These are phyloP conservation scores for Coemansia sp. DNA, from an alignment of 192 early-diverging fungal species.

Conservation along the genomic window DNA sequence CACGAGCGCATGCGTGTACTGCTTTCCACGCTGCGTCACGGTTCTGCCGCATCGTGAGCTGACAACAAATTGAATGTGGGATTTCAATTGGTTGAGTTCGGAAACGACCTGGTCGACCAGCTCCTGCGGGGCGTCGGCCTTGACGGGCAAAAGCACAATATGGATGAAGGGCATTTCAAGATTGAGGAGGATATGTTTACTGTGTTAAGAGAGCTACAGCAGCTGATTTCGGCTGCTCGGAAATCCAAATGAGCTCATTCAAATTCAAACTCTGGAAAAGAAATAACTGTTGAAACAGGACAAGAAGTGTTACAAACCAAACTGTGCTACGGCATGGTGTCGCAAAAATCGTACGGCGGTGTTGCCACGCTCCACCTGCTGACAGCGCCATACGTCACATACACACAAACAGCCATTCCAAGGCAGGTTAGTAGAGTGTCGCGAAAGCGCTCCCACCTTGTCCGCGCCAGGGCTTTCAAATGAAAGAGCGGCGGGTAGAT, in stretches of 20 bases:
- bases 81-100: slow-evolving; percentile 19
- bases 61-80: slow-evolving; percentile 29
- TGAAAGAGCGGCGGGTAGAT: slow-evolving; percentile 89
- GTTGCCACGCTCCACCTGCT: slow-evolving; percentile 15
- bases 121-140: slow-evolving; percentile 13
- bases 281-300: too few relatives aligned
- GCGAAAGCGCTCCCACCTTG: slow-evolving; percentile 43
- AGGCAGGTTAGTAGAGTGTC: slow-evolving; percentile 63
- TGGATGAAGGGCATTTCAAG: slow-evolving; percentile 31
- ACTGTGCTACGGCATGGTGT: not conserved
- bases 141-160: slow-evolving; percentile 39
- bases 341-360: slow-evolving; percentile 35
- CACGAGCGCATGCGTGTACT: slow-evolving; percentile 39
- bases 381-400: slow-evolving; percentile 63
- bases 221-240: too few relatives aligned
- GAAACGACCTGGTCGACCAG: slow-evolving; percentile 22
- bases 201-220: too few relatives aligned
- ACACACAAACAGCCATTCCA: slow-evolving; percentile 70
- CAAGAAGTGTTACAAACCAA: not conserved
- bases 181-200: too few relatives aligned
- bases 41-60: slow-evolving; percentile 34
- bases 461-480: slow-evolving; percentile 57
- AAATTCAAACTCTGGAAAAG: too few relatives aligned
- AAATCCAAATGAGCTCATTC: too few relatives aligned
- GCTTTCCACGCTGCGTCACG: slow-evolving; percentile 36